Conservation (phyloP, 2,329 filamentous ascomycete genomes). For the Plectosphaerella cucumerina region DNA sequence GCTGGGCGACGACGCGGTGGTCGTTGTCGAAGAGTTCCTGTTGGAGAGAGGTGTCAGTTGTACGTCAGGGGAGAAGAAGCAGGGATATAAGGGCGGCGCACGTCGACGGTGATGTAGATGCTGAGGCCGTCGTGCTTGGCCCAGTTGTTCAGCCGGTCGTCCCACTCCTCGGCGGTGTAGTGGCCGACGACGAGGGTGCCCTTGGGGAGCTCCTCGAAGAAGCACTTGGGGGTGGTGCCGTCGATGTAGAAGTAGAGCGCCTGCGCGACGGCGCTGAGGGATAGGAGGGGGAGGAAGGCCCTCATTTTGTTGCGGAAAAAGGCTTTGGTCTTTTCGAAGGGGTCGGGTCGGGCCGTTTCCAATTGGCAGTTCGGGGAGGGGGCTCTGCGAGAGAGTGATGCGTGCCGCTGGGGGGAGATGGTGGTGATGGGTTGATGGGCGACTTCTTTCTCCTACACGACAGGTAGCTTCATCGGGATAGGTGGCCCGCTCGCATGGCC, state of each 20-base stretch:
- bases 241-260: constrained; percentile 97
- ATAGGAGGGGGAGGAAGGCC: constrained; percentile 59
- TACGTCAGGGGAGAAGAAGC: not conserved
- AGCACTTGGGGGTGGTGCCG: constrained; percentile 81
- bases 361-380: too few species aligned
- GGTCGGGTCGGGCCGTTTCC: not conserved
- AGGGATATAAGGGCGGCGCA: constrained; percentile 28
- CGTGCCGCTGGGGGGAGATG: too few species aligned
- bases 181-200: constrained; percentile 94
- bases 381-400: too few species aligned
- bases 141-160: constrained; percentile 66
- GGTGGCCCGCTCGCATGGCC: not conserved
- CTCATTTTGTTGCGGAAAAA: constrained; percentile 45
- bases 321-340: not conserved
- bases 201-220: constrained; percentile 97
- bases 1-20: constrained; percentile 90
- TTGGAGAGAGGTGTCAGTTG: not conserved
- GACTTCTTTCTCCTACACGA: too few species aligned
- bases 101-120: constrained; percentile 89
- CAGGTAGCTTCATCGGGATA: not conserved
- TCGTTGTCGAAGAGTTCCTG: constrained; percentile 94
- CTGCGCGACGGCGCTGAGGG: constrained; percentile 62
- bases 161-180: constrained; percentile 82
- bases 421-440: too few species aligned
- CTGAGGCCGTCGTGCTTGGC: constrained; percentile 68